Percentiles rank a stretch among this genome's conserved stretches.
These are phyloP conservation scores for Mallotus japonicus DNA, from an alignment of 441 rosid genomes.

Conservation along the genomic window DNA sequence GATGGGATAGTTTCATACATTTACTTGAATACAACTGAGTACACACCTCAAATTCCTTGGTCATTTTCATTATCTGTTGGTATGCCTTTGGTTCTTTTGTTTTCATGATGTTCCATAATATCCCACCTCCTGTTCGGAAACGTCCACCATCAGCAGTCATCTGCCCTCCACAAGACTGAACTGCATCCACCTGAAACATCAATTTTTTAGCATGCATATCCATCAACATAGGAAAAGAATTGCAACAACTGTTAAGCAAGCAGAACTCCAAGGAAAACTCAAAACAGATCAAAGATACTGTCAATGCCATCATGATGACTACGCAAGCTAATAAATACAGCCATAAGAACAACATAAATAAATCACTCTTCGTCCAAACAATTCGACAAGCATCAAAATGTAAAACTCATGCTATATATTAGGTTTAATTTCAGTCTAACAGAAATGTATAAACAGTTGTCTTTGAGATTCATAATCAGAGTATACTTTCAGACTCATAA, in stretches of 20 bases:
- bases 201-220: constrained; percentile 29
- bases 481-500: no score
- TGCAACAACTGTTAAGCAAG: constrained; percentile 4
- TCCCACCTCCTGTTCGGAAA: constrained; percentile 74
- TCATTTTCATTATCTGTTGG: constrained; percentile 77
- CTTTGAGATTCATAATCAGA: neutral
- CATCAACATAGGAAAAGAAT: neutral
- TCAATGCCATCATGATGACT: neutral
- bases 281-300: neutral
- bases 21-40: neutral
- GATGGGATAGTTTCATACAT: neutral
- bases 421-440: neutral
- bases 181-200: constrained; percentile 66
- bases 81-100: constrained; percentile 66
- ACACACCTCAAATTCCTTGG: constrained; percentile 88
- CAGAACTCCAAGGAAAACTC: neutral
- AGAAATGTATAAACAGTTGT: neutral
- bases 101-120: constrained; percentile 84
- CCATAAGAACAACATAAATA: neutral
- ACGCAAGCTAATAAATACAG: neutral
- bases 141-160: constrained; percentile 86
- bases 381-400: neutral
- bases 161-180: constrained; percentile 93
- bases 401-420: neutral
- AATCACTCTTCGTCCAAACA: neutral